Evolutionary conservation across 176 grass and related monocot genomes (phyloP).

Genomic region (Aegilops tauschii): DNA sequence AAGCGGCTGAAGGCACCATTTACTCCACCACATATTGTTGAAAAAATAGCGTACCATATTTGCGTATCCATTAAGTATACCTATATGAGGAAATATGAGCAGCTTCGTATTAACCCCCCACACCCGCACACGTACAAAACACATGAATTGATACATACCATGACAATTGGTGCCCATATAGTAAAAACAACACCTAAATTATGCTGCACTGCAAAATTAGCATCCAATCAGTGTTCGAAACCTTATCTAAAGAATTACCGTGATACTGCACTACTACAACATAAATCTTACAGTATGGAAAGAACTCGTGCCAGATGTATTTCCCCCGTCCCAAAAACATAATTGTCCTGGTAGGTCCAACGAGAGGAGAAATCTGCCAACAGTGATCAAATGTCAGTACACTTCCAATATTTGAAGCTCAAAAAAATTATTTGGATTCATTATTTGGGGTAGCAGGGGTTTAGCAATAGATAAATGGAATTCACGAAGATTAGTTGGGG

Average conservation of each 20-base stretch:
- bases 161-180: slow-evolving; percentile 91
- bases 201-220: slow-evolving; percentile 68
- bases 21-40: slow-evolving; percentile 87
- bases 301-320: slow-evolving; percentile 95
- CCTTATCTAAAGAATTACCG: neutral
- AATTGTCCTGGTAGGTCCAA: slow-evolving; percentile 73
- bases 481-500: neutral
- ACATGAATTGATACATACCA: slow-evolving; percentile 53
- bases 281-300: slow-evolving; percentile 81
- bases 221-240: slow-evolving; percentile 29
- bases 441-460: neutral
- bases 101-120: neutral
- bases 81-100: slow-evolving; percentile 26
- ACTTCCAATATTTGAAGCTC: slow-evolving; percentile 7
- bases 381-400: slow-evolving; percentile 23
- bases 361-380: slow-evolving; percentile 81
- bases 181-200: slow-evolving; percentile 86
- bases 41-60: slow-evolving; percentile 99
- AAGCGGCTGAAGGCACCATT: slow-evolving; percentile 89
- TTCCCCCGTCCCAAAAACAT: slow-evolving; percentile 62
- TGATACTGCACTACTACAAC: neutral
- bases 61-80: slow-evolving; percentile 99
- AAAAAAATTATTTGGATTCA: neutral
- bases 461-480: neutral
- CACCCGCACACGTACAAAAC: neutral